A percentile compares a stretch with the other conserved stretches of the same genome.
phyloP scores from a whole-genome alignment of 371 early-diverging fungal species.

The Coemansia linderi region DNA sequence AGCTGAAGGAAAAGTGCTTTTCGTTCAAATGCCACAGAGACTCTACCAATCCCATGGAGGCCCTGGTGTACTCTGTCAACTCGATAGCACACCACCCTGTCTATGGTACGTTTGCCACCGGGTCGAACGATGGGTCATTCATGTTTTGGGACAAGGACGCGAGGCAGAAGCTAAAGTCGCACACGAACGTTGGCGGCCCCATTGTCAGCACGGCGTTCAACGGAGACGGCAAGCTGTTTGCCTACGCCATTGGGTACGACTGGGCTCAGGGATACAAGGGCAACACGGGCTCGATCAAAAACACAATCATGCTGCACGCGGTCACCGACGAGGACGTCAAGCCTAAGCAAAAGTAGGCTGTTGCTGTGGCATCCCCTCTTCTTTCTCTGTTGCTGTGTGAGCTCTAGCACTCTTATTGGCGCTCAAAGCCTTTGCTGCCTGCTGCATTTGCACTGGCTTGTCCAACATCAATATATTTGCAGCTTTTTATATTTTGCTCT shows the following conservation, averaged over 20 bases:
- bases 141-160: slow-evolving; percentile 96
- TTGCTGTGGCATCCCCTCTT: too few relatives aligned
- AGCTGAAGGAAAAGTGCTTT: slow-evolving; percentile 68
- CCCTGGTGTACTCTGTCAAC: slow-evolving; percentile 75
- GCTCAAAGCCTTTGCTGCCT: background rate
- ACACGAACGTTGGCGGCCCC: slow-evolving; percentile 63
- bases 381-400: background rate
- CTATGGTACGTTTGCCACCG: slow-evolving; percentile 90
- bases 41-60: slow-evolving; percentile 55
- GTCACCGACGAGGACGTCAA: slow-evolving; percentile 80
- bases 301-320: slow-evolving; percentile 73
- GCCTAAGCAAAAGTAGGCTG: slow-evolving; percentile 54
- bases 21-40: slow-evolving; percentile 96
- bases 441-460: background rate
- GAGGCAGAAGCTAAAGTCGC: slow-evolving; percentile 79
- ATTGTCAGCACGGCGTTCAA: slow-evolving; percentile 85
- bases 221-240: slow-evolving; percentile 85
- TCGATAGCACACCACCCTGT: slow-evolving; percentile 83
- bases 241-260: slow-evolving; percentile 94
- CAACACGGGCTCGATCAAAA: slow-evolving; percentile 56
- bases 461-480: background rate
- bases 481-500: background rate
- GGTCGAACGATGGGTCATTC: slow-evolving; percentile 85
- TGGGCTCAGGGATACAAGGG: slow-evolving; percentile 90
- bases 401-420: background rate